Base-by-base conservation (phyloP, 208 protist species). In the Phytomonas sp. region DNA sequence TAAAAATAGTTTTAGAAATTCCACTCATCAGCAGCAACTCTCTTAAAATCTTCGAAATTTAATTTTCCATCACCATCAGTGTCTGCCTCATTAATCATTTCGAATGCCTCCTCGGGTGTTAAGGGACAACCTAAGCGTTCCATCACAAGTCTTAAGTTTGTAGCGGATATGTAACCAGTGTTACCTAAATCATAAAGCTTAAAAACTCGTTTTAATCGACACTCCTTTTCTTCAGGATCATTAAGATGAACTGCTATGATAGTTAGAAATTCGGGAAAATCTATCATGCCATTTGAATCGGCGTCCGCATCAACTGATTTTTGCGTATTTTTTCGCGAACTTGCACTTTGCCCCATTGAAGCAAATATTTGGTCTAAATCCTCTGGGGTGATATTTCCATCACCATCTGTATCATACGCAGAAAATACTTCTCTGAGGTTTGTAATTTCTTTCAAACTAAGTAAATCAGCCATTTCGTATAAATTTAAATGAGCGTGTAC, bases 371-470 rank as follows among this genome's bases (percentile, higher is more conserved):
- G 98, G 67, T 95, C 98, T 4, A 99, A 83, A 83, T 99, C 99
- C 40, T 99, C 98, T 5, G 98, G 94, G 0, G 98, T 99, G 80
- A 99, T 99, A 61, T 82, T 95, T 30, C 98, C 98, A 92, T 99
- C 98, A 66, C 96, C 93, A 74, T 99, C 98, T 68, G 93, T 98
- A 77, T 99, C 99, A 81, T 99, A 99, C 14, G 99, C 86, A 52
- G 96, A 94, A 90, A 99, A 99, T 1, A 98, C 99, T 78, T 99
- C 99, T 86, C 99, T 99, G 76, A 99, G 98, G 84, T 99, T 99
- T 16, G 96, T 98, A 62, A 99, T 99, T 84, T 99, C 98, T 80
- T 99, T 98, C 66, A 99, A 86, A 1, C 98, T 94, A 32, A 99
- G 81, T 33, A 98, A 80, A 76, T 94, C 89, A 8, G 92, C 92